These are phyloP conservation scores for Eucalyptus regnans DNA, from an alignment of 345 rosid genomes.

Conservation along the genomic window DNA sequence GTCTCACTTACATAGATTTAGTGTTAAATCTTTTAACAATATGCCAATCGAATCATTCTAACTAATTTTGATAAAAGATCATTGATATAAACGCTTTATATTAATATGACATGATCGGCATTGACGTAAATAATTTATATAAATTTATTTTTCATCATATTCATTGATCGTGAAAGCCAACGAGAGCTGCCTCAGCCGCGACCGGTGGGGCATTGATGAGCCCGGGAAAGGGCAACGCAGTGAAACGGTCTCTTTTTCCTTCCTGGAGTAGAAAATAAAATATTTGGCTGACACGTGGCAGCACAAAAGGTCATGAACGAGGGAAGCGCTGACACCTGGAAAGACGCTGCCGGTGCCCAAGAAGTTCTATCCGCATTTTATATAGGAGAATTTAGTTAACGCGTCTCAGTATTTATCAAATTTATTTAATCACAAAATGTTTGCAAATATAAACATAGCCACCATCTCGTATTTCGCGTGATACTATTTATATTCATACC, in stretches of 20 bases:
- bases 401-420: not conserved
- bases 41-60: rapidly evolving
- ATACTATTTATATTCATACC: not conserved
- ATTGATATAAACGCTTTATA: no score
- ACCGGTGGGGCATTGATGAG: no score
- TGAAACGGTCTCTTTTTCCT: not conserved
- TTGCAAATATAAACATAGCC: not conserved
- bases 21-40: rapidly evolving
- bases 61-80: not conserved
- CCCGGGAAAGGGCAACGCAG: not conserved
- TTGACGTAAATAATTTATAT: rapidly evolving
- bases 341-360: not conserved
- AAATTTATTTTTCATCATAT: no score
- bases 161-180: not conserved
- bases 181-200: not conserved
- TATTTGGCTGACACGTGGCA: not conserved
- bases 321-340: not conserved
- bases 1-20: not conserved
- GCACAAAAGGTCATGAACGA: not conserved
- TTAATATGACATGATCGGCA: rapidly evolving
- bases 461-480: not conserved
- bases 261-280: not conserved
- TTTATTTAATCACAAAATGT: not conserved
- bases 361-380: not conserved
- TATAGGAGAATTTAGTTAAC: not conserved